These are phyloP conservation scores for Ophiostoma himal-ulmi DNA, from an alignment of 2,329 filamentous ascomycete genomes.

Conservation along the genomic window DNA sequence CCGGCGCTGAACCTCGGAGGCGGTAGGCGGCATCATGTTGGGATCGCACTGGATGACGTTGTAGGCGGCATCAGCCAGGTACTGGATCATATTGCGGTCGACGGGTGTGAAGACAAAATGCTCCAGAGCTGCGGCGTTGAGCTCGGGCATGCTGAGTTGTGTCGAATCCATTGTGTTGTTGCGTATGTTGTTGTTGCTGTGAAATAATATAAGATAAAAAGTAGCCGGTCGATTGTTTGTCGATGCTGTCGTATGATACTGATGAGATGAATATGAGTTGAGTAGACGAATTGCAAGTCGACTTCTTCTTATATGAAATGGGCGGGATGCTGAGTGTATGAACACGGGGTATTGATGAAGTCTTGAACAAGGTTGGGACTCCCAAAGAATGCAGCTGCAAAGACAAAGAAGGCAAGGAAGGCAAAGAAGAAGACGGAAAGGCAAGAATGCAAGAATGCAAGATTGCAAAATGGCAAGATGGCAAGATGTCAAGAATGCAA, in stretches of 20 bases:
- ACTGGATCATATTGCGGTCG: conserved; percentile 67
- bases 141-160: conserved; percentile 46
- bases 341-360: neutral
- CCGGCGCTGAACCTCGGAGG: conserved; percentile 29
- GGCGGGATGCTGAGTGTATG: neutral
- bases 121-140: conserved; percentile 70
- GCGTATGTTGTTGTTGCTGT: conserved; percentile 10
- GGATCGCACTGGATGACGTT: conserved; percentile 77
- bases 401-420: conserved; percentile 12
- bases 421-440: neutral
- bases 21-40: conserved; percentile 46
- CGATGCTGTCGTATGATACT: conserved; percentile 14
- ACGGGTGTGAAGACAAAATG: conserved; percentile 75
- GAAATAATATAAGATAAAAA: neutral
- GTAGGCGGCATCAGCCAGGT: conserved; percentile 66
- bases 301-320: conserved; percentile 7
- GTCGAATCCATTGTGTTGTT: conserved; percentile 40
- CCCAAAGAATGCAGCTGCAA: conserved; percentile 7
- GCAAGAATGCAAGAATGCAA: neutral
- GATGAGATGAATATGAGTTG: conserved; percentile 5
- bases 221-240: neutral
- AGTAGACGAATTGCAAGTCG: neutral
- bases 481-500: neutral
- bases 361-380: conserved; percentile 15
- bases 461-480: neutral